phyloP scores from a whole-genome alignment of 495 filamentous ascomycete genomes.

The Penicillium lividum region DNA sequence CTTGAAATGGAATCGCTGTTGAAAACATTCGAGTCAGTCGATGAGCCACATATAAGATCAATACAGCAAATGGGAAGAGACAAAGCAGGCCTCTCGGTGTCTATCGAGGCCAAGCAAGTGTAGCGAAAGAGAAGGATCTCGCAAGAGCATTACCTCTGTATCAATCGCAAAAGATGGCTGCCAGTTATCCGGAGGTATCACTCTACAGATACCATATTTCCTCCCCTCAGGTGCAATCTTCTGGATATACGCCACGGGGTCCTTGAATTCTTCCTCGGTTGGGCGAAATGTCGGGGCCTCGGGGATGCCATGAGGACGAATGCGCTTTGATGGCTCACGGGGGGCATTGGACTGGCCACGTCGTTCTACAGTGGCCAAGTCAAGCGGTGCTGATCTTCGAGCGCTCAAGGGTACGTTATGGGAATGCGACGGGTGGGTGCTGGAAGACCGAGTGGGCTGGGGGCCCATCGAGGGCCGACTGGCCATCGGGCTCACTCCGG shows the following conservation, averaged over 20 bases:
- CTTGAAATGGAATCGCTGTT: slow-evolving; percentile 91
- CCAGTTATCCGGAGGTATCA: slow-evolving; percentile 92
- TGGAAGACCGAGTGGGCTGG: slow-evolving; percentile 44
- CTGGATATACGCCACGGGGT: slow-evolving; percentile 87
- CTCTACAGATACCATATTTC: slow-evolving; percentile 89
- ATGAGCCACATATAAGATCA: slow-evolving; percentile 12
- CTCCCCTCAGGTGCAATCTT: slow-evolving; percentile 83
- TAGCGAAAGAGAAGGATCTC: slow-evolving; percentile 11
- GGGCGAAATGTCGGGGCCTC: slow-evolving; percentile 93
- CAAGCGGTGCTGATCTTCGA: slow-evolving; percentile 70
- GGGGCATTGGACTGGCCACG: slow-evolving; percentile 74
- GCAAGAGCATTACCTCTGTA: slow-evolving; percentile 72
- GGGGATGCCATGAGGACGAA: slow-evolving; percentile 76
- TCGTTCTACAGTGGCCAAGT: slow-evolving; percentile 88
- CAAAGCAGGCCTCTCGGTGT: background rate
- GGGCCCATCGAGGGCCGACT: slow-evolving; percentile 36
- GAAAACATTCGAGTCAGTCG: background rate
- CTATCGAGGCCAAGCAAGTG: slow-evolving; percentile 5
- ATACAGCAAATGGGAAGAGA: background rate
- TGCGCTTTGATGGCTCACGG: slow-evolving; percentile 73
- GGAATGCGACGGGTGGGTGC: slow-evolving; percentile 50
- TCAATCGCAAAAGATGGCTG: slow-evolving; percentile 94
- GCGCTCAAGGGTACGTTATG: slow-evolving; percentile 67
- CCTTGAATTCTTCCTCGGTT: slow-evolving; percentile 90
- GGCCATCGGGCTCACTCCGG: slow-evolving; percentile 45